Conservation (phyloP, 352 stramenopile species). For the Globisporangium lucens region DNA sequence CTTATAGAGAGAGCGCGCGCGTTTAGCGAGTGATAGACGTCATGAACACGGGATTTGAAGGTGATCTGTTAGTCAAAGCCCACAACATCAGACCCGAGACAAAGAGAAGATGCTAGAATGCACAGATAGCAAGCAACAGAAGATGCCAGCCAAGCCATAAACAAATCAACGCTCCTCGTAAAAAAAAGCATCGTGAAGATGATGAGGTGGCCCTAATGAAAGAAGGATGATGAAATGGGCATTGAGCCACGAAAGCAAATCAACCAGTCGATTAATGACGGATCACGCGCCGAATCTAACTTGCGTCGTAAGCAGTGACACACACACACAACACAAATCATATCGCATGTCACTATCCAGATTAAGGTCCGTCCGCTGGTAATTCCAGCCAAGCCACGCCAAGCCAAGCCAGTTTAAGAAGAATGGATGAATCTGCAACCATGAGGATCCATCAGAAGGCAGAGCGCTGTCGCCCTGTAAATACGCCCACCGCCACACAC, state of each 20-base stretch:
- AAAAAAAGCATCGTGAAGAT: neutral
- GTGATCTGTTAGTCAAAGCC: neutral
- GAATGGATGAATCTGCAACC: neutral
- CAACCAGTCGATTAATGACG: neutral
- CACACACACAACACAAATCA: neutral
- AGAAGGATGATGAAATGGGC: neutral
- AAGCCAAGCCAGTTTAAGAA: neutral
- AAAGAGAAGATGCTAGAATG: neutral
- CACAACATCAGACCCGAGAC: neutral
- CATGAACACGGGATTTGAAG: neutral
- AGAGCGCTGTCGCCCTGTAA: neutral
- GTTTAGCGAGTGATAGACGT: neutral
- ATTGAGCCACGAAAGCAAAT: neutral
- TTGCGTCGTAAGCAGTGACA: neutral
- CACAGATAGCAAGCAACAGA: neutral
- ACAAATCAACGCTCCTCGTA: neutral
- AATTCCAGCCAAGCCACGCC: neutral
- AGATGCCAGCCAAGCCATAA: neutral
- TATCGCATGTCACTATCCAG: neutral
- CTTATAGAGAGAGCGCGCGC: conserved; percentile 23
- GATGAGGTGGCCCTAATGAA: neutral
- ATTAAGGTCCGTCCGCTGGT: neutral
- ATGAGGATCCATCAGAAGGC: neutral
- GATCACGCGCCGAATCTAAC: neutral
- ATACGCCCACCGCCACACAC: neutral